Evolutionary conservation across 1,284 basidiomycete species (phyloP).

Genomic region (Ganoderma leucocontextum): DNA sequence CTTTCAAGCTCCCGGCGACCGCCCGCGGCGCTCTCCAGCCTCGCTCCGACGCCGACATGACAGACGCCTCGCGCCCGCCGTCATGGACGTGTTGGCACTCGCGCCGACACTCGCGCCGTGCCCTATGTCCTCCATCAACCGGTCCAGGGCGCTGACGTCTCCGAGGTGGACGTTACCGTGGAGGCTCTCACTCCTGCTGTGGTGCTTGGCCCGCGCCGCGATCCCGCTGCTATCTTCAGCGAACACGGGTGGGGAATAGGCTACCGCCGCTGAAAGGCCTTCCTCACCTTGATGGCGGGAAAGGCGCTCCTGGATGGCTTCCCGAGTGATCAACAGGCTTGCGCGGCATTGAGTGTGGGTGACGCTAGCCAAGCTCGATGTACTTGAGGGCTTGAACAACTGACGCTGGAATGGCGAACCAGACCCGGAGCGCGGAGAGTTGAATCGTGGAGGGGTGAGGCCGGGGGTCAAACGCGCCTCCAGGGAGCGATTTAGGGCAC

Average conservation of each 20-base stretch:
- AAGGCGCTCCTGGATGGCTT: slow-evolving; percentile 60
- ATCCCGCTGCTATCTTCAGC: slow-evolving; percentile 17
- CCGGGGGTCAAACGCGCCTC: slow-evolving; percentile 32
- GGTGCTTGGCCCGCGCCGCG: slow-evolving; percentile 17
- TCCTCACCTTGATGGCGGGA: slow-evolving; percentile 53
- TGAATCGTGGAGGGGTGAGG: slow-evolving; percentile 23
- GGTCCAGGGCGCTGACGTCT: slow-evolving; percentile 82
- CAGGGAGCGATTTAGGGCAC: slow-evolving; percentile 21
- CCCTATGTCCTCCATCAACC: slow-evolving; percentile 81
- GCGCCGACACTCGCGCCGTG: slow-evolving; percentile 36
- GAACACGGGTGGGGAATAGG: slow-evolving; percentile 1
- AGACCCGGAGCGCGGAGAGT: slow-evolving; percentile 29
- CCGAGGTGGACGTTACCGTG: slow-evolving; percentile 54
- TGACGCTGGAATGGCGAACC: slow-evolving; percentile 28
- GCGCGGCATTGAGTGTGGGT: slow-evolving; percentile 33
- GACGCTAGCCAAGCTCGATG: slow-evolving; percentile 34
- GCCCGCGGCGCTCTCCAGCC: slow-evolving; percentile 21
- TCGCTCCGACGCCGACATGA: slow-evolving; percentile 12
- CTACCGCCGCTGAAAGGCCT: slow-evolving; percentile 46
- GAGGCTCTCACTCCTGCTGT: slow-evolving; percentile 4
- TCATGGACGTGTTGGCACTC: slow-evolving; percentile 16
- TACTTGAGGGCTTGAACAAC: slow-evolving; percentile 30
- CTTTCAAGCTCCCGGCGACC: slow-evolving; percentile 34
- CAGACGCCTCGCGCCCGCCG: slow-evolving; percentile 14
- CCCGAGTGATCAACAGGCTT: slow-evolving; percentile 54